Conservation (phyloP, 768 basidiomycete genomes). For the Fibroporia radiculosa region DNA sequence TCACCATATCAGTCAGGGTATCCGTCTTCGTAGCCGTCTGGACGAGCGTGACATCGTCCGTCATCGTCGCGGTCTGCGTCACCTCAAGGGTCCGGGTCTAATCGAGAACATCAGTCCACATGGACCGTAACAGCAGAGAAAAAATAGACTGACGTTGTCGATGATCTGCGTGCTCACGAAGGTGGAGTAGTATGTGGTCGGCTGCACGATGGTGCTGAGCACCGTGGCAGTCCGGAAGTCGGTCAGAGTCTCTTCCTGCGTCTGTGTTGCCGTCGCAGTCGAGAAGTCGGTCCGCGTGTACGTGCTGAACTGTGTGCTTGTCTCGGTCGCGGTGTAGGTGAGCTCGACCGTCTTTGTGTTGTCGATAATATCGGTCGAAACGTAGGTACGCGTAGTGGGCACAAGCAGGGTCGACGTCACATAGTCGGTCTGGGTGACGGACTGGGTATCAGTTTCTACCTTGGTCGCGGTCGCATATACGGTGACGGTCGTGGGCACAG, state of each 20-base stretch:
- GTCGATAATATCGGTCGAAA: conserved; percentile 60
- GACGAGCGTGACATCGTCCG: conserved; percentile 35
- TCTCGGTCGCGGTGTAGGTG: conserved; percentile 58
- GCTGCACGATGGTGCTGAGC: conserved; percentile 42
- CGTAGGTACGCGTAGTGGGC: conserved; percentile 59
- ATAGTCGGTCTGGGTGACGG: conserved; percentile 15
- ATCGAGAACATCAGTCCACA: neutral
- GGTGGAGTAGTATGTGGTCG: conserved; percentile 48
- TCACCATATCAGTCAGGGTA: conserved; percentile 50
- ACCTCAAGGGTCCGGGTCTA: conserved; percentile 40
- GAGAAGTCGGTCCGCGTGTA: conserved; percentile 38
- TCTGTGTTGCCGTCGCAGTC: conserved; percentile 26
- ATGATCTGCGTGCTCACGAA: conserved; percentile 50
- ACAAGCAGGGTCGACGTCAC: conserved; percentile 36
- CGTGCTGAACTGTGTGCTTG: conserved; percentile 45
- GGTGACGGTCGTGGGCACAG: conserved; percentile 34
- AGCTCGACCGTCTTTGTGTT: conserved; percentile 41
- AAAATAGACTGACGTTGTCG: conserved; percentile 51
- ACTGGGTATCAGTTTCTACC: conserved; percentile 29
- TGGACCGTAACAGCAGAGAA: neutral
- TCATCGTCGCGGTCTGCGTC: conserved; percentile 52
- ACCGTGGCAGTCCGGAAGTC: conserved; percentile 50
- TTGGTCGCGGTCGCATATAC: conserved; percentile 33
- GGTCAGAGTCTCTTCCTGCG: conserved; percentile 41
- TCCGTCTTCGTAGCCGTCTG: conserved; percentile 33